Evolutionary conservation across 331 rosid genomes (phyloP).

Genomic region (Quercus tomentella): DNA sequence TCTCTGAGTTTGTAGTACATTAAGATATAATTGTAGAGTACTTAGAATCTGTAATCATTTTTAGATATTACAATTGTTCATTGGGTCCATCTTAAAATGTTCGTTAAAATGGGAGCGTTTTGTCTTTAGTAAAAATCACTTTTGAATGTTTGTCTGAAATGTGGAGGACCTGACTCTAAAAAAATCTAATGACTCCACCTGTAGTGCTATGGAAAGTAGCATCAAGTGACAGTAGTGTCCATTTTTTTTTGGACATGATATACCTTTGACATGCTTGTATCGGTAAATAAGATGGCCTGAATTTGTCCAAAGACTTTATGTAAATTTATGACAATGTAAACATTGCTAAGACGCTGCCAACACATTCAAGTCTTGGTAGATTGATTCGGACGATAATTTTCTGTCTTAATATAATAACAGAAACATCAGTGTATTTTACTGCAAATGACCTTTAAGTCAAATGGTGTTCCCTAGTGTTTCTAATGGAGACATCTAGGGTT

Average conservation of each 20-base stretch:
- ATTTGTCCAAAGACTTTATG: neutral
- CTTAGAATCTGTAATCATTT: neutral
- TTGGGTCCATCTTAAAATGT: neutral
- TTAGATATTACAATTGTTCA: neutral
- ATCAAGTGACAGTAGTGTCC: neutral
- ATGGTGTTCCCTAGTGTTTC: too few relatives aligned
- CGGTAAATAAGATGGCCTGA: neutral
- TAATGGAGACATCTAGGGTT: too few relatives aligned
- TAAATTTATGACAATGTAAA: neutral
- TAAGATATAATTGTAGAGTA: neutral
- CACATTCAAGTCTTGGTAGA: neutral
- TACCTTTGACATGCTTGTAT: neutral
- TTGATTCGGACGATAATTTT: neutral
- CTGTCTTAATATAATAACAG: neutral
- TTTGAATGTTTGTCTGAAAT: neutral
- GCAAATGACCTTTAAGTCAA: too few relatives aligned
- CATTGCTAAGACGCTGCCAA: neutral
- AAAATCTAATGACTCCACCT: neutral
- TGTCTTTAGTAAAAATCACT: neutral
- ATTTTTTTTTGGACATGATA: neutral
- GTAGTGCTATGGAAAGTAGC: neutral
- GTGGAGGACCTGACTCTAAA: neutral
- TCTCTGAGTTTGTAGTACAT: neutral
- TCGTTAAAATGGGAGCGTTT: neutral
- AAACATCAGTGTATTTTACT: neutral